phyloP scores from a whole-genome alignment of 345 rosid species.

The Camelina sativa region DNA sequence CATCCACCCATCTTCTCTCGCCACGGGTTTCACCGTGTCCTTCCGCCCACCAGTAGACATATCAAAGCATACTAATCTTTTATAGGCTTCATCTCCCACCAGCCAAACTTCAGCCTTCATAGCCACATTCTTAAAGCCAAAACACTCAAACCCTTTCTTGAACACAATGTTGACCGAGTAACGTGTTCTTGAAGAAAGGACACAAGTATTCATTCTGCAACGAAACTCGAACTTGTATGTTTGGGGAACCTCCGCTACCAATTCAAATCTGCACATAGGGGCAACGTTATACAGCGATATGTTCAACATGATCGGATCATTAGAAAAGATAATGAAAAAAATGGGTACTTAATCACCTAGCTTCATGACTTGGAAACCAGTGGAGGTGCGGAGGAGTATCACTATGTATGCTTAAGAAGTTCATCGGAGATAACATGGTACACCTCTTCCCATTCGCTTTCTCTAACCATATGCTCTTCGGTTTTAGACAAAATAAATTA shows the following conservation, averaged over 20 bases:
- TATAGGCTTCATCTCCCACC: slow-evolving; percentile 13
- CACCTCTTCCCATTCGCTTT: slow-evolving; percentile 30
- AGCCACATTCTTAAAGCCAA: slow-evolving; percentile 10
- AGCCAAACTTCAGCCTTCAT: slow-evolving; percentile 32
- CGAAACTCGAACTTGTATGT: slow-evolving; percentile 9
- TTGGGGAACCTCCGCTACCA: no score
- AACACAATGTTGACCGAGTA: slow-evolving; percentile 37
- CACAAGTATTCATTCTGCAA: not conserved
- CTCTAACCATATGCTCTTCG: slow-evolving; percentile 20
- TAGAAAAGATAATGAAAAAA: no score
- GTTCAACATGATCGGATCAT: no score
- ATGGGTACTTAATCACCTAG: no score
- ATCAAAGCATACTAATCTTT: slow-evolving; percentile 20
- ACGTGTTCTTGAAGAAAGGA: slow-evolving; percentile 21
- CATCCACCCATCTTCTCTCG: slow-evolving; percentile 26
- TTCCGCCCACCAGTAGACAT: no score
- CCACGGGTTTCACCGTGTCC: slow-evolving; percentile 1
- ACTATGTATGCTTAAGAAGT: slow-evolving; percentile 7
- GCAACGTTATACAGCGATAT: no score
- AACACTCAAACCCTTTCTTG: not conserved
- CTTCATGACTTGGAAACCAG: no score
- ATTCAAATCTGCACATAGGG: no score
- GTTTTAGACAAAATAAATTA: not conserved
- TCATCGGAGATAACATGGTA: slow-evolving; percentile 28
- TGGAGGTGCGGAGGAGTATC: not conserved